Evolutionary conservation across 1,284 basidiomycete species (phyloP), one percentile per base, ranked within the genome.

Genomic region (Vanrija sp.): DNA sequence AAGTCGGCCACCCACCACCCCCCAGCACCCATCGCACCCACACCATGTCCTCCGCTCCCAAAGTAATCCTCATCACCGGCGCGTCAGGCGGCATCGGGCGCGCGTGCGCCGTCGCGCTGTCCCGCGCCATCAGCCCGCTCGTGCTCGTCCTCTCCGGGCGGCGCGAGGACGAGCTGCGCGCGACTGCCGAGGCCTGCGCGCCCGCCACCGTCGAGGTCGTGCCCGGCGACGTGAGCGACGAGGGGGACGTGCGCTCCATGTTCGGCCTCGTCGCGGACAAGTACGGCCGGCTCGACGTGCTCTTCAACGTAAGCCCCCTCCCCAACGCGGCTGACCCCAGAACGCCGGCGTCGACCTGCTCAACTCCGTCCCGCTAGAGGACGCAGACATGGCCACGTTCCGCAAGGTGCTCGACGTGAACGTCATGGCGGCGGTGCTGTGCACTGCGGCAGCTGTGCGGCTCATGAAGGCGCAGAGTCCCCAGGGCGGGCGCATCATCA

Each of bases 401-500:
- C 79, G 81, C 45, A 77, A 78, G 7, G 83, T 87, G 27, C 71
- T 89, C 49, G 81, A 84, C 56, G 81, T 86, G 51, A 90, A 91
- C 73, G 76, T 90, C 43, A 73, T 83, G 43, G 87, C 82, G 1
- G 78, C 85, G 0, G 88, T 89, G 65, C 77, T 90, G 65, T 89
- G 86, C 69, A 86, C 86, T 0, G 80, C 84, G 14, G 83, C 87
- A 57, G 88, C 88, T 6, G 79, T 89, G 64, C 80, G 75, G 55
- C 71, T 84, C 8, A 90, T 89, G 82, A 89, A 87, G 67, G 64
- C 71, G 0, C 87, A 90, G 68, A 31, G 39, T 4, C 87, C 88
- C 2, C 78, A 78, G 54, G 89, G 88, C 61, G 88, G 88, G 77
- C 81, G 86, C 14, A 87, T 92, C 63, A 86, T 90, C 75, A 90